phyloP scores from a whole-genome alignment of 2,329 filamentous ascomycete genomes.

The Fusarium irregulare region DNA sequence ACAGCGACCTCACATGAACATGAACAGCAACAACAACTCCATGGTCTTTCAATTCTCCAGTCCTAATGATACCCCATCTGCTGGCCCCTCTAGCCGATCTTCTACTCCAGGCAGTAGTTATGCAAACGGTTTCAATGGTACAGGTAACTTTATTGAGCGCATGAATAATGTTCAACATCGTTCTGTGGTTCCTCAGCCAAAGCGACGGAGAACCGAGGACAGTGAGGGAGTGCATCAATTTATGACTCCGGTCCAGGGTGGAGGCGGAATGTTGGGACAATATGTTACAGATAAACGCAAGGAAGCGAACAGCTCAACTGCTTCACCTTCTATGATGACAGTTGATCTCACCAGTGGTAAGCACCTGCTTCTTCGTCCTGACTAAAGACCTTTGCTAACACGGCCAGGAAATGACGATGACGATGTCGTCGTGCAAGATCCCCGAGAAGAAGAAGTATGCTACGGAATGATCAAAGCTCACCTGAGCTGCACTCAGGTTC shows the following conservation, averaged over 20 bases:
- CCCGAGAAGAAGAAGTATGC: slow-evolving; percentile 78
- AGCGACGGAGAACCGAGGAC: slow-evolving; percentile 71
- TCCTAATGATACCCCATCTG: slow-evolving; percentile 50
- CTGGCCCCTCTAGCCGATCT: slow-evolving; percentile 48
- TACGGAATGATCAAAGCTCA: slow-evolving; percentile 80
- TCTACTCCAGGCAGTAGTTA: slow-evolving; percentile 49
- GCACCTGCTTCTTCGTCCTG: slow-evolving; percentile 30
- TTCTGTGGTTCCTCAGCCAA: slow-evolving; percentile 66
- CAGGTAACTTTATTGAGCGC: slow-evolving; percentile 75
- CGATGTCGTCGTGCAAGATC: slow-evolving; percentile 66
- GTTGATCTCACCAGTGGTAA: slow-evolving; percentile 70
- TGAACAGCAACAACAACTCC: slow-evolving; percentile 48
- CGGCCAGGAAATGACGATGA: slow-evolving; percentile 62
- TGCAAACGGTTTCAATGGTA: slow-evolving; percentile 52
- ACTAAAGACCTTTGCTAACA: slow-evolving; percentile 6
- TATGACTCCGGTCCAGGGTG: slow-evolving; percentile 49
- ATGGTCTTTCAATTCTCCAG: slow-evolving; percentile 59
- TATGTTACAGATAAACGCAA: slow-evolving; percentile 72
- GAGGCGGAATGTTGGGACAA: slow-evolving; percentile 70
- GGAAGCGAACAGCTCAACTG: slow-evolving; percentile 52
- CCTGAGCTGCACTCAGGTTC: slow-evolving; percentile 75
- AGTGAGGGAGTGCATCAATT: slow-evolving; percentile 56
- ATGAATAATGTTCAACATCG: slow-evolving; percentile 81
- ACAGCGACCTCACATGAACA: slow-evolving; percentile 45
- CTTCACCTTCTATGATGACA: slow-evolving; percentile 57